Evolutionary conservation across 2,329 filamentous ascomycete genomes (phyloP), one percentile per base, ranked within the genome.

Genomic region (Aspergillus sclerotialis): DNA sequence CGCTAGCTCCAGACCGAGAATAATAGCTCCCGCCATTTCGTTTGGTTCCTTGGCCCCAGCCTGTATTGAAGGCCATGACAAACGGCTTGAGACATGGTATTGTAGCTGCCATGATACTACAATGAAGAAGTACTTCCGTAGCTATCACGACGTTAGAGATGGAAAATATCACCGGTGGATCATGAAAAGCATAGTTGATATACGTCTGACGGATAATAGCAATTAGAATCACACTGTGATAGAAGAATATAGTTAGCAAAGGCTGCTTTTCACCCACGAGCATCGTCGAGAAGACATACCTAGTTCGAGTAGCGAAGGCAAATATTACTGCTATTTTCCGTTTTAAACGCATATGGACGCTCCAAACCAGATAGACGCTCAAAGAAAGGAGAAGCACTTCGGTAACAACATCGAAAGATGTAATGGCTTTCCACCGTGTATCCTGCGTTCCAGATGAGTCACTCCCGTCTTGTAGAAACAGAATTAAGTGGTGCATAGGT

Each of bases 21-120:
- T 32, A 38, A 4, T 25, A 38, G 18, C 16, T 18, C 11, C 37
- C 5, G 23, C 27, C 15, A 17, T 36, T 16, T 29, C 21, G 19
- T 19, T 15, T 23, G 19, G 32, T 21, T 1, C 45, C 46, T 27
- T 46, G 46, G 7, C 45, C 46, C 46, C 46, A 65, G n/a, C 62
- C 56, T 11, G 60, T 63, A 38, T 60, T 61, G 49, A 65, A 64
- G 30, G 52, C 54, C 17, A 60, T 53, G 10, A 64, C 60, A 36
- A 65, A 66, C 4, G 59, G 55, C 37, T 63, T 64, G 18, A 64
- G 49, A 15, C 63, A 64, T 4, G 63, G 61, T 10, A 67, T 49
- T 0, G 63, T 68, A 25, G 60, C 59, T 0, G 60, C 50, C 38
- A 64, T 63, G 16, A 68, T 51, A 11, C 61, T 60, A 46, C 58